Base-by-base conservation (phyloP, 306 rosid genomes). In the Cucurbita argyrosperma region DNA sequence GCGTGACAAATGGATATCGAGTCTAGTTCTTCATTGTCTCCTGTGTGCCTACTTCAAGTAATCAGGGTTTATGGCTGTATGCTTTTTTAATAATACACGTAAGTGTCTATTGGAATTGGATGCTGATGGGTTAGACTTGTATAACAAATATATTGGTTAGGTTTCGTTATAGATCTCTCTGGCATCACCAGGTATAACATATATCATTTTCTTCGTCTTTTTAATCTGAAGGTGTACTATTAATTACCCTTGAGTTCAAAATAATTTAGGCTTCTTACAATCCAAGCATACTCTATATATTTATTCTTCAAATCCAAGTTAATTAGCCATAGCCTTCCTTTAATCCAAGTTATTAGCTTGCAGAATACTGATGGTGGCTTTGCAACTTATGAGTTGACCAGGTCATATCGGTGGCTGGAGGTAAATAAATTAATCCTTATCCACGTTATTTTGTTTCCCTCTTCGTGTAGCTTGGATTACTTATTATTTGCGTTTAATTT, bases 331-430 rank as follows among this genome's bases (percentile, higher is more conserved):
- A 26, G 69, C 49, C 69, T 60, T 37, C 70, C 13, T n/a, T 74
- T 30, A 55, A 56, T 53, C 68, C 42, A 15, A 70, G 8, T 43
- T 63, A 56, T 54, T 35, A 51, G 61, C 71, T 12, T 72, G 61
- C 78, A 76, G 83, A 80, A 80, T 80, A 67, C 49, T 39, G 65
- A 76, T 80, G 83, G 80, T 54, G 78, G 80, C 16, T 80, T 71
- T 47, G 83, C 80, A 5, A 80, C 83, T 21, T 80, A 80, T 72
- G 83, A 80, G 72, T 43, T 70, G 61, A 80, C 83, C 45, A 76
- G 80, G 76, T 80, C 83, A 38, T 80, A 76, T 69, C 74, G 14
- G 40, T 80, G 83, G 78, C 62, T 80, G 75, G 83, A 80, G 78
- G 80, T 80, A 46, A 37, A 23, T 26, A 46, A 16, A 26, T 46